Percentiles rank a stretch among this genome's conserved stretches.
These are phyloP conservation scores for Nakaseomyces delphensis DNA, from an alignment of 1,139 yeast genomes.

Conservation along the genomic window DNA sequence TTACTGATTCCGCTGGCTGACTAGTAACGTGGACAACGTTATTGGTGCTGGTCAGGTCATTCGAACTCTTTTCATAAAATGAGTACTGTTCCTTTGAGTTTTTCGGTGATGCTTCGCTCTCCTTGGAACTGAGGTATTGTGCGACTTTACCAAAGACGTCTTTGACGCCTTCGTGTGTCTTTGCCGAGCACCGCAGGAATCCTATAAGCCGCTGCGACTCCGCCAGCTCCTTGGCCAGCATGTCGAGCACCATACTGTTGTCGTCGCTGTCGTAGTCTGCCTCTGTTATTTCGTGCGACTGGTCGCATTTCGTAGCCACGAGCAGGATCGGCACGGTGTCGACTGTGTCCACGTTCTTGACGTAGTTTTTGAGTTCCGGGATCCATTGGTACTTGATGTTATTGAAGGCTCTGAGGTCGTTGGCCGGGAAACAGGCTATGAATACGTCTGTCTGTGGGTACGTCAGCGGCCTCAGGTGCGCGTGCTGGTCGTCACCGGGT, in stretches of 20 bases:
- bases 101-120: neutral
- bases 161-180: conserved; percentile 75
- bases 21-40: neutral
- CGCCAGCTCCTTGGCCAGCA: conserved; percentile 53
- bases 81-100: neutral
- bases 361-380: conserved; percentile 63
- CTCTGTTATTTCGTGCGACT: conserved; percentile 2
- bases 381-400: conserved; percentile 70
- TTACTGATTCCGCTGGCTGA: neutral
- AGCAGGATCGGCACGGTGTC: conserved; percentile 52
- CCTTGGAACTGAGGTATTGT: conserved; percentile 30
- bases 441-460: conserved; percentile 89
- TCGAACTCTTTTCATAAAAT: neutral
- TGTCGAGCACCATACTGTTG: conserved; percentile 55
- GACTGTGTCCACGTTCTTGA: conserved; percentile 13
- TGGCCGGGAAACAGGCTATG: conserved; percentile 75
- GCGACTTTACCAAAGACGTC: conserved; percentile 76
- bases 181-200: conserved; percentile 81
- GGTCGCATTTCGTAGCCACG: conserved; percentile 76
- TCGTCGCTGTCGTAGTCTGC: conserved; percentile 59
- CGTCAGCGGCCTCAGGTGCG: conserved; percentile 76
- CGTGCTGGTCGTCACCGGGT: conserved; percentile 90
- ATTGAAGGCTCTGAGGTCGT: conserved; percentile 70
- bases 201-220: conserved; percentile 63
- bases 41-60: neutral